Percentiles rank a stretch among this genome's conserved stretches.
phyloP scores from a whole-genome alignment of 306 rosid species.

The Fagus crenata region DNA sequence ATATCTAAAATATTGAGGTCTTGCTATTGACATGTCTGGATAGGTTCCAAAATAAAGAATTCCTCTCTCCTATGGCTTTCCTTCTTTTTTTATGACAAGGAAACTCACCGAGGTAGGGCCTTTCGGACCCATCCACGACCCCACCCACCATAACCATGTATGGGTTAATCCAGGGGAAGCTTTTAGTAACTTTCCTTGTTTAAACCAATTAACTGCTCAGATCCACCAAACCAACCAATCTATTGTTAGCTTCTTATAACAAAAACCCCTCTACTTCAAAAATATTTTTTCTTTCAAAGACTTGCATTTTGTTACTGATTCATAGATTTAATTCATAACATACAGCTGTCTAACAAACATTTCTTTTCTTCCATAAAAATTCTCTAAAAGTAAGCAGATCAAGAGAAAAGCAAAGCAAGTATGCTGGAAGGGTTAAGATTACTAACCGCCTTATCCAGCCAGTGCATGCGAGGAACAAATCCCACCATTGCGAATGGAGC shows the following conservation, averaged over 20 bases:
- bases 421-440: slow-evolving; percentile 3
- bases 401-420: slow-evolving; percentile 3
- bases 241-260: no score
- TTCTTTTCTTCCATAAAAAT: background rate
- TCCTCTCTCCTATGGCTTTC: background rate
- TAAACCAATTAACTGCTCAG: background rate
- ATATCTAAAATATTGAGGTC: background rate
- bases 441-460: slow-evolving; percentile 55
- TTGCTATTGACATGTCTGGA: background rate
- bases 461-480: slow-evolving; percentile 62
- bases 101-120: no score
- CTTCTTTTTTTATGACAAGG: no score
- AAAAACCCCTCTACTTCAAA: no score
- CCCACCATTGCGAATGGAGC: slow-evolving; percentile 59
- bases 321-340: background rate
- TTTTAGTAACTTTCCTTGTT: background rate
- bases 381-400: background rate
- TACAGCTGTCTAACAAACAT: background rate
- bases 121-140: no score
- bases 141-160: no score
- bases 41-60: background rate
- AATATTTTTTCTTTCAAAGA: no score
- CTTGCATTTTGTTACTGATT: background rate
- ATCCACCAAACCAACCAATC: no score
- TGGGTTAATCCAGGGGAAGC: no score